A percentile compares a stretch with the other conserved stretches of the same genome.
phyloP scores from a whole-genome alignment of 1,284 basidiomycete species.

The Heterobasidion occidentale region DNA sequence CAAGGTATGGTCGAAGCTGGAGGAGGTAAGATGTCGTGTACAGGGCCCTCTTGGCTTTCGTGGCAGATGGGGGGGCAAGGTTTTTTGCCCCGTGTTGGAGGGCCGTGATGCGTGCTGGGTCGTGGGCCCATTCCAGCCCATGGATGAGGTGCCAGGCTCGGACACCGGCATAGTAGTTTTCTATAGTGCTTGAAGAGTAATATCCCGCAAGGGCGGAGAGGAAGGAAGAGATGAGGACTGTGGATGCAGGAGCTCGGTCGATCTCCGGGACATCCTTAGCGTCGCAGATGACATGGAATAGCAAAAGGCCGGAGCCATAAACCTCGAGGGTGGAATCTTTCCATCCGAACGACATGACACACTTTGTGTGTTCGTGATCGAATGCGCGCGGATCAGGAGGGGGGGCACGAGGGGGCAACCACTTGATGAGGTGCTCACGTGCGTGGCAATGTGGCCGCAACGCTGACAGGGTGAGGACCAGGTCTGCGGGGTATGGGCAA shows the following conservation, averaged over 20 bases:
- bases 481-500: not conserved
- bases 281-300: constrained; percentile 25
- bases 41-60: not conserved
- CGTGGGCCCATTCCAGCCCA: constrained; percentile 8
- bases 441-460: constrained; percentile 16
- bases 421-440: constrained; percentile 12
- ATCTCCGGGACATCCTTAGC: constrained; percentile 12
- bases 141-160: constrained; percentile 21
- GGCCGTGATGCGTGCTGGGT: not conserved
- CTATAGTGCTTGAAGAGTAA: constrained; percentile 12
- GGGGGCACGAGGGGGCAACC: constrained; percentile 7
- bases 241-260: not conserved
- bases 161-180: constrained; percentile 15
- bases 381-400: constrained; percentile 2
- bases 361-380: constrained; percentile 11
- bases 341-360: constrained; percentile 12
- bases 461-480: not conserved
- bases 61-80: not conserved
- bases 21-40: not conserved
- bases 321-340: constrained; percentile 12
- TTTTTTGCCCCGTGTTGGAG: not conserved
- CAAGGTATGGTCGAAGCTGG: not conserved
- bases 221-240: constrained; percentile 10
- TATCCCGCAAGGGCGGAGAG: constrained; percentile 8
- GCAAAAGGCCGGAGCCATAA: constrained; percentile 20